These are phyloP conservation scores for Kondoa malvinella DNA, from an alignment of 768 basidiomycete genomes.

Conservation along the genomic window DNA sequence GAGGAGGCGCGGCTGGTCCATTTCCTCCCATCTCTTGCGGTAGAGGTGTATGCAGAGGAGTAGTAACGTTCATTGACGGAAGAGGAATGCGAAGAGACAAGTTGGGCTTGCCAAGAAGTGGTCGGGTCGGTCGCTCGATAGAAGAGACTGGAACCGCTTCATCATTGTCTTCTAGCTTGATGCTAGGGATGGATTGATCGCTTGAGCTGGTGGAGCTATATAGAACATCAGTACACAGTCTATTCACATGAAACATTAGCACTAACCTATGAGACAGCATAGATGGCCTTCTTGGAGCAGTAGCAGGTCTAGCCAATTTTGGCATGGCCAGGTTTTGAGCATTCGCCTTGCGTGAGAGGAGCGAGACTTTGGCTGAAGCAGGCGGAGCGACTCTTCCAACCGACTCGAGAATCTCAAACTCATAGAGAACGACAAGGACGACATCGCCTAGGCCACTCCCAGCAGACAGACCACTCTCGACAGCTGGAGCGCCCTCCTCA, in stretches of 20 bases:
- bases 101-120: slow-evolving; percentile 15
- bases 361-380: slow-evolving; percentile 4
- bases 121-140: background rate
- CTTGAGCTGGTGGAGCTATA: background rate
- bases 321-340: background rate
- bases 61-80: background rate
- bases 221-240: too few relatives aligned
- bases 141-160: background rate
- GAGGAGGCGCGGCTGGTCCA: background rate
- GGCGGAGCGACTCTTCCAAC: background rate
- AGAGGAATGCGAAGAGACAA: slow-evolving; percentile 21
- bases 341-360: slow-evolving; percentile 4
- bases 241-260: background rate
- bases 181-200: background rate
- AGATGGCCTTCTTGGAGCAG: background rate
- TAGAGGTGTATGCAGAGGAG: background rate
- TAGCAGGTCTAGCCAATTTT: background rate
- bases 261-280: background rate
- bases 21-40: background rate
- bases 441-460: slow-evolving; percentile 23
- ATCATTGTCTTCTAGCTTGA: background rate
- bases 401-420: slow-evolving; percentile 18
- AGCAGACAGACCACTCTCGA: background rate
- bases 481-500: background rate
- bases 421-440: slow-evolving; percentile 24